Percentiles rank a stretch among this genome's conserved stretches.
Evolutionary conservation across 2,329 filamentous ascomycete species (phyloP).

Genomic region (Paecilomyces niveus): DNA sequence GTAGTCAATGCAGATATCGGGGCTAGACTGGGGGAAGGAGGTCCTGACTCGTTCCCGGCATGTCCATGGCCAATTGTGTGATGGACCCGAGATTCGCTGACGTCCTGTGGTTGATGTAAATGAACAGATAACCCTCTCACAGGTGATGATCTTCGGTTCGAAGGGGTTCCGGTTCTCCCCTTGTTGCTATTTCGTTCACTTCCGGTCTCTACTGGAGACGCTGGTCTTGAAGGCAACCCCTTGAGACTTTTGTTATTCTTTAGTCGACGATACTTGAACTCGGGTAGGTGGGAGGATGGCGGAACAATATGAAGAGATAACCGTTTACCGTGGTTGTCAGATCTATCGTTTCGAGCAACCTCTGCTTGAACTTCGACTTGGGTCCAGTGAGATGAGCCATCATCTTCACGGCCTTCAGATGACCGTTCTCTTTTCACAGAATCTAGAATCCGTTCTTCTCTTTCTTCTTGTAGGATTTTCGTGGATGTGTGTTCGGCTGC

Average conservation of each 20-base stretch:
- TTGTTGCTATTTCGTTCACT: neutral
- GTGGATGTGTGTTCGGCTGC: neutral
- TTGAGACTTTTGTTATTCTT: conserved; percentile 7
- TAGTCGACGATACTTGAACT: conserved; percentile 31
- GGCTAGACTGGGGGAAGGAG: conserved; percentile 2
- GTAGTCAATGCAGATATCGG: conserved; percentile 3
- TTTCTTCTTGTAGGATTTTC: neutral
- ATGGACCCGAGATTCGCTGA: neutral
- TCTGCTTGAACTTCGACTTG: neutral
- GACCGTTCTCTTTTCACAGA: neutral
- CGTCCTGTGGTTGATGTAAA: neutral
- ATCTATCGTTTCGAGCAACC: neutral
- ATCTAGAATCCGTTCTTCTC: neutral
- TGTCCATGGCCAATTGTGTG: neutral
- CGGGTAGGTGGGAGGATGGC: conserved; percentile 31
- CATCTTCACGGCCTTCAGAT: neutral
- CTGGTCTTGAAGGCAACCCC: conserved; percentile 4
- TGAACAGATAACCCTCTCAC: neutral
- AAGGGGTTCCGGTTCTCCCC: neutral
- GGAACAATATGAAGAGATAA: conserved; percentile 23
- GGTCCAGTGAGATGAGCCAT: neutral
- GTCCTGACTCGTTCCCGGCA: neutral
- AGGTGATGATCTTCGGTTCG: conserved; percentile 5
- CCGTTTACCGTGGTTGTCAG: conserved; percentile 4
- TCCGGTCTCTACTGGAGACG: conserved; percentile 1